Conservation (phyloP, 1,284 basidiomycete species). For the Cutaneotrichosporon spelunceum region DNA sequence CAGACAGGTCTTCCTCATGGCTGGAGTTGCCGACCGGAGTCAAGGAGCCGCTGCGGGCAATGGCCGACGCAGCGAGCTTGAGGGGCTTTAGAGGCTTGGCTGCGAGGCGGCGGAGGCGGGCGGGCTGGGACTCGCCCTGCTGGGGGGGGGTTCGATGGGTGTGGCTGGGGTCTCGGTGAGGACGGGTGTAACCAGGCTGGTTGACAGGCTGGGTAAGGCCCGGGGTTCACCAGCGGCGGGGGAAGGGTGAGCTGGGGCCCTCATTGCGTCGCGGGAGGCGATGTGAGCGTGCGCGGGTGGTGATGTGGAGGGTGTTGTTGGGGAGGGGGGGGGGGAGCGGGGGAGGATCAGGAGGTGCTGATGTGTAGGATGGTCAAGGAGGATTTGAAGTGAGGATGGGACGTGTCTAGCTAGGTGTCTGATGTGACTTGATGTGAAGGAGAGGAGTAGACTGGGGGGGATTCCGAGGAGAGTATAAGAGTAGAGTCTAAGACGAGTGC, state of each 20-base stretch:
- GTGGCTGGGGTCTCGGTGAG: conserved; percentile 3
- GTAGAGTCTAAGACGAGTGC: no score
- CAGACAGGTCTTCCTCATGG: background rate
- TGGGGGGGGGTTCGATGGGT: background rate
- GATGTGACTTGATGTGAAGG: no score
- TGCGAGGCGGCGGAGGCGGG: conserved; percentile 33
- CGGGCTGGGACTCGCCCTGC: background rate
- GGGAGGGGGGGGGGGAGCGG: background rate
- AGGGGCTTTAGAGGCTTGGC: conserved; percentile 47
- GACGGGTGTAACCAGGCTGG: background rate
- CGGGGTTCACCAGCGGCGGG: background rate
- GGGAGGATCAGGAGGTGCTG: no score
- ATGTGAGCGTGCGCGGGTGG: background rate
- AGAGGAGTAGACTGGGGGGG: no score
- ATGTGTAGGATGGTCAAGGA: no score
- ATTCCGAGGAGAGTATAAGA: no score
- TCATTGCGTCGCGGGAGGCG: background rate
- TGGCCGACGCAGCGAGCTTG: conserved; percentile 45
- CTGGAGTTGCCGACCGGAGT: conserved; percentile 3
- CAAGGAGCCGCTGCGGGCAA: conserved; percentile 19
- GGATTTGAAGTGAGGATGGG: no score
- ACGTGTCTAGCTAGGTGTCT: no score
- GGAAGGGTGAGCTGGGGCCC: background rate
- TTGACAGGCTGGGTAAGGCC: background rate
- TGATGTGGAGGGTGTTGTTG: background rate